Percentiles rank a stretch among this genome's conserved stretches.
These are phyloP conservation scores for Exophiala sideris DNA, from an alignment of 2,329 filamentous ascomycete species.

Conservation along the genomic window DNA sequence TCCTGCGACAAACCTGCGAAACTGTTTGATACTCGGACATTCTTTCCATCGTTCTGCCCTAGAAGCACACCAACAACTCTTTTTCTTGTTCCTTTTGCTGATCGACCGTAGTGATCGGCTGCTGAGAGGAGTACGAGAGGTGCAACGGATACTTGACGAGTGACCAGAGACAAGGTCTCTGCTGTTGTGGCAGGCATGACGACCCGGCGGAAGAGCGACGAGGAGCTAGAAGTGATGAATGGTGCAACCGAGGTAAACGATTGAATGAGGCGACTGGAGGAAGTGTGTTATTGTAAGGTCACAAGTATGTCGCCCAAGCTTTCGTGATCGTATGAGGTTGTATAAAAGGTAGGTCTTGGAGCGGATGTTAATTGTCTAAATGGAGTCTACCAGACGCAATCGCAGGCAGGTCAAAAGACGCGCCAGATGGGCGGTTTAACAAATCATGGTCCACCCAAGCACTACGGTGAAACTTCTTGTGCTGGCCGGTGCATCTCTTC, in stretches of 20 bases:
- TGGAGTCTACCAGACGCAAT: too few species aligned
- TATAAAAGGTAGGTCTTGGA: too few species aligned
- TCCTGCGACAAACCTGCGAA: slow-evolving; percentile 83
- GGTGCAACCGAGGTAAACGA: background rate
- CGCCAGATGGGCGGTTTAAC: too few species aligned
- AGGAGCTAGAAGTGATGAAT: background rate
- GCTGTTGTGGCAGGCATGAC: slow-evolving; percentile 94
- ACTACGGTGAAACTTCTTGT: too few species aligned
- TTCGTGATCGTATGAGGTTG: too few species aligned
- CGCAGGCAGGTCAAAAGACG: too few species aligned
- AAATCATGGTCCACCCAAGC: too few species aligned
- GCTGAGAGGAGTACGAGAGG: slow-evolving; percentile 95
- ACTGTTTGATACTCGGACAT: slow-evolving; percentile 96
- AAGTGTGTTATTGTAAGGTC: too few species aligned
- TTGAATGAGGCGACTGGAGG: background rate
- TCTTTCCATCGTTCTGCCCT: slow-evolving; percentile 93
- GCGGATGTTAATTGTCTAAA: too few species aligned
- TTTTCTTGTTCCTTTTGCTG: slow-evolving; percentile 80
- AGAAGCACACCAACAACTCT: slow-evolving; percentile 92
- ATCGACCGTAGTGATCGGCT: slow-evolving; percentile 97
- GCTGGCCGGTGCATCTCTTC: too few species aligned
- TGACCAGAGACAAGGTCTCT: slow-evolving; percentile 92
- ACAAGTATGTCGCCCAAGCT: too few species aligned
- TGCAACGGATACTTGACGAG: slow-evolving; percentile 91
- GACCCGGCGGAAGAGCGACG: slow-evolving; percentile 13